These are phyloP conservation scores for Xylariales sp. DNA, from an alignment of 2,329 filamentous ascomycete genomes.

Conservation along the genomic window DNA sequence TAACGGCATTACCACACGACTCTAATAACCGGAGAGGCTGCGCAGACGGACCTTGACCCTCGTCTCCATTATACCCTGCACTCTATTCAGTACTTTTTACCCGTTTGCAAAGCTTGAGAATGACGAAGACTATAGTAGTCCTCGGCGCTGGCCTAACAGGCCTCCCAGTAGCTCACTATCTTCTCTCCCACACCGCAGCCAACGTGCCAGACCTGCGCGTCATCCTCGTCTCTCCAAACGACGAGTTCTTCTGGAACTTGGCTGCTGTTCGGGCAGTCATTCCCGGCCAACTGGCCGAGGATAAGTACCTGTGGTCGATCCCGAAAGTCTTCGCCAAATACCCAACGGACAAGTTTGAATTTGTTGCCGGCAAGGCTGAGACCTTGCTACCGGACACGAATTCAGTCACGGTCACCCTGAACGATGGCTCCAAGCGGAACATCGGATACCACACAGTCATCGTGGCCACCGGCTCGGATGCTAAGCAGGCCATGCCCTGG, in stretches of 20 bases:
- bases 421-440: constrained; percentile 27
- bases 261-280: constrained; percentile 44
- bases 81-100: no score
- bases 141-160: constrained; percentile 45
- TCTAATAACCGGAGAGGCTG: no score
- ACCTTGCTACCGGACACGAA: constrained; percentile 36
- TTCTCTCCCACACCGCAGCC: constrained; percentile 39
- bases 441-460: constrained; percentile 49
- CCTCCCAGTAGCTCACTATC: constrained; percentile 44
- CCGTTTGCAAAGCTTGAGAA: no score
- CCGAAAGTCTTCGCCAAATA: constrained; percentile 44
- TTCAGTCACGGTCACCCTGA: constrained; percentile 35
- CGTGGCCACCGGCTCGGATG: constrained; percentile 48
- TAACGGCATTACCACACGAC: no score
- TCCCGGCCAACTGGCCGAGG: constrained; percentile 40
- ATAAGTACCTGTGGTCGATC: constrained; percentile 33
- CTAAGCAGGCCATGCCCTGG: constrained; percentile 41
- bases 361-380: constrained; percentile 44
- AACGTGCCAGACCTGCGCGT: constrained; percentile 37
- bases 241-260: constrained; percentile 46
- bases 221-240: constrained; percentile 41
- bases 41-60: no score
- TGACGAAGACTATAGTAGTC: constrained; percentile 39
- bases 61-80: no score
- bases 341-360: constrained; percentile 42